These are phyloP conservation scores for Drechslerella coelobrocha DNA, from an alignment of 2,329 filamentous ascomycete species.

Conservation along the genomic window DNA sequence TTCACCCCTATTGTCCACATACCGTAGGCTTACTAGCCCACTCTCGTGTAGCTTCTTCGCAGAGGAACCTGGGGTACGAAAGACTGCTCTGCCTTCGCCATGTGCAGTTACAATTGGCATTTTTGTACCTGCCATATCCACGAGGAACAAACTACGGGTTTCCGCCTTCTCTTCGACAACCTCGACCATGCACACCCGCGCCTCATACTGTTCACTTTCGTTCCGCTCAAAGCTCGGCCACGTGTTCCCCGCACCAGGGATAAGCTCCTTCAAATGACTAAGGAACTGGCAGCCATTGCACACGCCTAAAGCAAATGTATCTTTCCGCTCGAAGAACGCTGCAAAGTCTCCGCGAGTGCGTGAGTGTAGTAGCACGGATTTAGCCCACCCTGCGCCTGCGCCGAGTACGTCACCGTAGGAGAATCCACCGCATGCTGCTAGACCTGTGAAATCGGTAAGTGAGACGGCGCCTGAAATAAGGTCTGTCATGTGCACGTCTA, in stretches of 20 bases:
- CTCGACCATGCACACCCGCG: conserved; percentile 82
- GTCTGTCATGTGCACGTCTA: conserved; percentile 97
- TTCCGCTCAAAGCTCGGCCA: conserved; percentile 92
- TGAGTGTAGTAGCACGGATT: conserved; percentile 84
- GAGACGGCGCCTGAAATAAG: conserved; percentile 79
- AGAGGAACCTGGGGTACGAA: conserved; percentile 60
- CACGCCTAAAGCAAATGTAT: conserved; percentile 91
- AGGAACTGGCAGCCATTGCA: conserved; percentile 99
- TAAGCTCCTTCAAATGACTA: conserved; percentile 78
- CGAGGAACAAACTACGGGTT: conserved; percentile 78
- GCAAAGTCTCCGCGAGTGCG: conserved; percentile 78
- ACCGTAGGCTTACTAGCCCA: conserved; percentile 78
- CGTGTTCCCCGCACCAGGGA: conserved; percentile 75
- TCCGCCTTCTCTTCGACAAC: conserved; percentile 68
- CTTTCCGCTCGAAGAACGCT: conserved; percentile 73
- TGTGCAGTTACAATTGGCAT: conserved; percentile 89
- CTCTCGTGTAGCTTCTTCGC: conserved; percentile 64
- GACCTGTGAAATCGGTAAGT: conserved; percentile 80
- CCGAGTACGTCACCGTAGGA: conserved; percentile 91
- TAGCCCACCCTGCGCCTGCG: conserved; percentile 95
- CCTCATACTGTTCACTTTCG: conserved; percentile 86
- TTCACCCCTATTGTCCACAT: conserved; percentile 79
- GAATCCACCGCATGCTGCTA: conserved; percentile 96
- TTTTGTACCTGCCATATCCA: conserved; percentile 81
- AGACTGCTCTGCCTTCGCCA: conserved; percentile 84